Evolutionary conservation across 192 early-diverging fungal species (phyloP).

Genomic region (Tieghemiomyces parasiticus): DNA sequence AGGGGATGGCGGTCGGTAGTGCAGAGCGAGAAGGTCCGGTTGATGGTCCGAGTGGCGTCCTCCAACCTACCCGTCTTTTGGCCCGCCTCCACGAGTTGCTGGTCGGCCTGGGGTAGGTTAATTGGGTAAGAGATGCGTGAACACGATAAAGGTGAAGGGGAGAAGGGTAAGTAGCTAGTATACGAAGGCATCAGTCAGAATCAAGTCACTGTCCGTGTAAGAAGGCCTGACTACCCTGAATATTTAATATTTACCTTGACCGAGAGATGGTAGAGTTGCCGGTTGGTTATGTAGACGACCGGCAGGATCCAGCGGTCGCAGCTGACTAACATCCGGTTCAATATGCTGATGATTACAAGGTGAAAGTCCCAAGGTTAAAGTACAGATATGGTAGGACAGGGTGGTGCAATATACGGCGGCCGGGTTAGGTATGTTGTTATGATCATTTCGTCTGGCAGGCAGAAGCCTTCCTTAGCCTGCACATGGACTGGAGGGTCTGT

Average conservation of each 20-base stretch:
- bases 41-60: constrained; percentile 69
- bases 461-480: no score
- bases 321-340: not conserved
- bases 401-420: no score
- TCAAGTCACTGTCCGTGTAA: not conserved
- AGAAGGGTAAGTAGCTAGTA: not conserved
- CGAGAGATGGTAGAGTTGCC: constrained; percentile 35
- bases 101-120: constrained; percentile 37
- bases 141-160: constrained; percentile 8
- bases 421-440: no score
- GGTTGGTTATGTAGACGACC: constrained; percentile 39
- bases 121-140: no score
- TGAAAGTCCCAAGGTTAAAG: no score
- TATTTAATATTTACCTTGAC: constrained; percentile 24
- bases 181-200: constrained; percentile 2
- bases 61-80: constrained; percentile 48
- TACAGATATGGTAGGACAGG: no score
- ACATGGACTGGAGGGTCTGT: no score
- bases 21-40: constrained; percentile 79
- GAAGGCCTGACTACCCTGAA: no score
- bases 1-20: constrained; percentile 62
- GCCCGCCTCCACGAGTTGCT: constrained; percentile 17
- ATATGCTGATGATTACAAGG: not conserved
- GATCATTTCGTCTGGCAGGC: no score
- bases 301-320: constrained; percentile 40